Percentiles rank a stretch among this genome's conserved stretches.
These are phyloP conservation scores for Colletotrichum shisoi DNA, from an alignment of 2,329 filamentous ascomycete genomes.

Conservation along the genomic window DNA sequence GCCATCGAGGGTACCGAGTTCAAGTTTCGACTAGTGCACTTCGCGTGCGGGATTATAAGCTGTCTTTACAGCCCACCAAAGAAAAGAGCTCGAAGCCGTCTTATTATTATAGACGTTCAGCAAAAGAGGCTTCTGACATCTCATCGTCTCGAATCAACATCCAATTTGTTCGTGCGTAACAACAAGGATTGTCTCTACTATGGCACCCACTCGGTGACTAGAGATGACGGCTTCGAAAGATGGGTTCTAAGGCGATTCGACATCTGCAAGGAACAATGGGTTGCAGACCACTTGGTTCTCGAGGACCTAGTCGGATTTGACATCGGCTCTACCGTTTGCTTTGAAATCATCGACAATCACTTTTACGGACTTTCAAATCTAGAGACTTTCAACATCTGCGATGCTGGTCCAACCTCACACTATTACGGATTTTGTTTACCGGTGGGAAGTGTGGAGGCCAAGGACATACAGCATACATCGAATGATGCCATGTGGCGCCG, in stretches of 20 bases:
- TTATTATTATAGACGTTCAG: constrained; percentile 60
- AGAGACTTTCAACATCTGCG: constrained; percentile 67
- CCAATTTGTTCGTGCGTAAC: constrained; percentile 73
- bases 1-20: constrained; percentile 48
- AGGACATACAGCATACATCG: constrained; percentile 51
- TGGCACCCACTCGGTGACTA: constrained; percentile 66
- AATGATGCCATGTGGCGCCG: constrained; percentile 67
- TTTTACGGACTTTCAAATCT: constrained; percentile 77
- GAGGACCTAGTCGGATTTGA: constrained; percentile 69
- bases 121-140: constrained; percentile 52
- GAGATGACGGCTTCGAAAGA: constrained; percentile 63
- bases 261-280: constrained; percentile 52
- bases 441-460: constrained; percentile 55
- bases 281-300: constrained; percentile 59
- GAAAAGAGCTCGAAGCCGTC: constrained; percentile 53
- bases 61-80: constrained; percentile 61
- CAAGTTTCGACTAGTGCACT: constrained; percentile 64
- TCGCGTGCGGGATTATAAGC: constrained; percentile 64
- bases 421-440: constrained; percentile 73
- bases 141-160: constrained; percentile 54
- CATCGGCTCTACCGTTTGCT: constrained; percentile 72
- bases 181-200: constrained; percentile 68
- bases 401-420: constrained; percentile 72
- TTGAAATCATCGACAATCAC: constrained; percentile 70
- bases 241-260: constrained; percentile 69